phyloP scores from a whole-genome alignment of 345 rosid genomes.

The Alliaria petiolata region DNA sequence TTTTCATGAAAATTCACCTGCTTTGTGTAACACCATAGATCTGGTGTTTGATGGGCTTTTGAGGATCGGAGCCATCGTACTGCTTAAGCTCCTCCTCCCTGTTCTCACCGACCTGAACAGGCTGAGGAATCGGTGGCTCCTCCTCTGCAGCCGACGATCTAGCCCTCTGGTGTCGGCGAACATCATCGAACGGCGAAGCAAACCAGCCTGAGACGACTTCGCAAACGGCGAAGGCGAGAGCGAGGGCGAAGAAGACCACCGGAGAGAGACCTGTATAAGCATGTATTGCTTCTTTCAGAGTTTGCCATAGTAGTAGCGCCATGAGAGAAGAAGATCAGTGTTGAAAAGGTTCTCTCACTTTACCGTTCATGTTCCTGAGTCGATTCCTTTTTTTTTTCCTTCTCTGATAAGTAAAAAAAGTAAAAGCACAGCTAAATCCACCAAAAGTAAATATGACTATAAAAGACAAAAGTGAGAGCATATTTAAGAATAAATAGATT shows the following conservation, averaged over 20 bases:
- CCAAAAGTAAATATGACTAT: too few relatives aligned
- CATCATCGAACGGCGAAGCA: constrained; percentile 45
- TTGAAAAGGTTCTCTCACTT: constrained; percentile 14
- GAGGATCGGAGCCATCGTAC: constrained; percentile 72
- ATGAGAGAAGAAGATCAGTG: constrained; percentile 32
- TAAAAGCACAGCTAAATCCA: too few relatives aligned
- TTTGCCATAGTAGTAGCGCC: constrained; percentile 90
- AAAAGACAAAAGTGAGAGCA: too few relatives aligned
- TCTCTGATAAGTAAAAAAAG: too few relatives aligned
- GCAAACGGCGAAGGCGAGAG: constrained; percentile 65
- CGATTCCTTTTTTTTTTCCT: too few relatives aligned
- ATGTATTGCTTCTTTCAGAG: constrained; percentile 72
- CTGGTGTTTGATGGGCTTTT: constrained; percentile 93
- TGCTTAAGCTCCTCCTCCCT: constrained; percentile 70
- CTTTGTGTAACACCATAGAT: constrained; percentile 94
- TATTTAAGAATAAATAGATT: too few relatives aligned
- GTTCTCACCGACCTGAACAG: constrained; percentile 87
- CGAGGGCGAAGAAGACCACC: constrained; percentile 62
- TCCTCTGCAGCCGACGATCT: constrained; percentile 45
- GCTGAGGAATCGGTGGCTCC: constrained; percentile 72
- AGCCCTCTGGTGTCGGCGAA: constrained; percentile 33
- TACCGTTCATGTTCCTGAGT: too few relatives aligned
- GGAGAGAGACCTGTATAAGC: constrained; percentile 92
- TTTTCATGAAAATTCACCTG: constrained; percentile 40
- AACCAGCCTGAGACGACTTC: constrained; percentile 62